phyloP scores from a whole-genome alignment of 345 rosid species.

The Xanthoceras sorbifolium region DNA sequence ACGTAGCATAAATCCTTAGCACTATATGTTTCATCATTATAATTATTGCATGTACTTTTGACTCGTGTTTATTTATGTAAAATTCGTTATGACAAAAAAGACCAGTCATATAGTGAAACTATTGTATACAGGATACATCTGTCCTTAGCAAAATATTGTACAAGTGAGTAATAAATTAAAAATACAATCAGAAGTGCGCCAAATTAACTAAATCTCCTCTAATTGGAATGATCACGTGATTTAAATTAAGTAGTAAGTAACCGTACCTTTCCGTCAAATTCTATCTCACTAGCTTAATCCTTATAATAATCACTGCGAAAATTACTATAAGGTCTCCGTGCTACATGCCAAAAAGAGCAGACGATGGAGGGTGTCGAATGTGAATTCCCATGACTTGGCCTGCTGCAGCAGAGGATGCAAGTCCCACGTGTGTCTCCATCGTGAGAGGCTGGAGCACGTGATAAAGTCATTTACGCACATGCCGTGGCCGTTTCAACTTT shows the following conservation, averaged over 20 bases:
- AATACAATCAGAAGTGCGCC: background rate
- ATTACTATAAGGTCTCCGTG: conserved; percentile 24
- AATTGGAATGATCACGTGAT: conserved; percentile 32
- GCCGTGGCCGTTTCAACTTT: conserved; percentile 20
- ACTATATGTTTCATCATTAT: no score
- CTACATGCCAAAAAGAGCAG: conserved; percentile 18
- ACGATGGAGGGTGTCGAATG: background rate
- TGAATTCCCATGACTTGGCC: background rate
- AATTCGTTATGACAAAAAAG: no score
- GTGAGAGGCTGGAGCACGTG: conserved; percentile 50
- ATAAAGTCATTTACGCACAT: conserved; percentile 35
- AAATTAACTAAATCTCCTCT: background rate
- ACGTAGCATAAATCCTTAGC: no score
- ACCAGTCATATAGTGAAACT: no score
- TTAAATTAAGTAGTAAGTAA: conserved; percentile 35
- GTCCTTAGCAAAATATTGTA: no score
- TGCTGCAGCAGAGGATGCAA: conserved; percentile 50
- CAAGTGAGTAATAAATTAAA: background rate
- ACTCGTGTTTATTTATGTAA: no score
- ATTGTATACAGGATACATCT: no score
- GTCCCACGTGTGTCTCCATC: conserved; percentile 60
- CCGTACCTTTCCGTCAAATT: conserved; percentile 34
- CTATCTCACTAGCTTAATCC: background rate
- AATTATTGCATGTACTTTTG: no score
- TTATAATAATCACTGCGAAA: no score